These are phyloP conservation scores for Malus fusca DNA, from an alignment of 306 rosid species.

Conservation along the genomic window DNA sequence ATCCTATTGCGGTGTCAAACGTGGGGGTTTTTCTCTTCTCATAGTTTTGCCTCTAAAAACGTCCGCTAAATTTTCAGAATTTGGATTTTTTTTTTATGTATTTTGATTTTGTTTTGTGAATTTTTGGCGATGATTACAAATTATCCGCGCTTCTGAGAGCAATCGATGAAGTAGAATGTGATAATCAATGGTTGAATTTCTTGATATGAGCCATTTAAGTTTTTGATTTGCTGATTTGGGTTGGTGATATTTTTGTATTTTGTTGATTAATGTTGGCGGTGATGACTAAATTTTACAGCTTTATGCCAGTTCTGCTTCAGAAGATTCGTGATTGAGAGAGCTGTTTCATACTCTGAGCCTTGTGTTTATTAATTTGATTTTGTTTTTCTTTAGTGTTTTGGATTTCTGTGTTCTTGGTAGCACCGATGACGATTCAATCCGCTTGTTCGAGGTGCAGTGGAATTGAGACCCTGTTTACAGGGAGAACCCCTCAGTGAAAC, in stretches of 20 bases:
- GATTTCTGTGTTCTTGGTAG: accelerated
- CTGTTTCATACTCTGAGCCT: constrained; percentile 70
- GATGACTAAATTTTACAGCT: constrained; percentile 62
- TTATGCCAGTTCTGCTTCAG: constrained; percentile 99
- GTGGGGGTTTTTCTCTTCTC: constrained; percentile 23
- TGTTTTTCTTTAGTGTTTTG: accelerated
- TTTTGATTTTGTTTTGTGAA: neutral
- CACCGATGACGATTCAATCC: constrained; percentile 13
- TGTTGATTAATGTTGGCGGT: constrained; percentile 19
- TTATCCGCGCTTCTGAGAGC: constrained; percentile 64
- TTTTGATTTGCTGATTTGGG: neutral
- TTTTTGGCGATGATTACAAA: constrained; percentile 34
- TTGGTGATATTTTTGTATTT: neutral
- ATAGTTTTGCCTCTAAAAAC: constrained; percentile 49
- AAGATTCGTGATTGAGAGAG: constrained; percentile 66
- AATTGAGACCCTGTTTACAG: constrained; percentile 55
- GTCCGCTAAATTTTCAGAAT: constrained; percentile 12
- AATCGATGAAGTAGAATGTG: constrained; percentile 42
- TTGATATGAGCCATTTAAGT: constrained; percentile 54
- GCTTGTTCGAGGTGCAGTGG: constrained; percentile 38
- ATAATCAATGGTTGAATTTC: constrained; percentile 63
- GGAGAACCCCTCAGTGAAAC: constrained; percentile 83
- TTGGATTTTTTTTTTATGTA: no score
- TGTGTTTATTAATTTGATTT: accelerated
- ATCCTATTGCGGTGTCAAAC: constrained; percentile 33